Evolutionary conservation across 331 rosid species (phyloP).

Genomic region (Spiraea crenata): DNA sequence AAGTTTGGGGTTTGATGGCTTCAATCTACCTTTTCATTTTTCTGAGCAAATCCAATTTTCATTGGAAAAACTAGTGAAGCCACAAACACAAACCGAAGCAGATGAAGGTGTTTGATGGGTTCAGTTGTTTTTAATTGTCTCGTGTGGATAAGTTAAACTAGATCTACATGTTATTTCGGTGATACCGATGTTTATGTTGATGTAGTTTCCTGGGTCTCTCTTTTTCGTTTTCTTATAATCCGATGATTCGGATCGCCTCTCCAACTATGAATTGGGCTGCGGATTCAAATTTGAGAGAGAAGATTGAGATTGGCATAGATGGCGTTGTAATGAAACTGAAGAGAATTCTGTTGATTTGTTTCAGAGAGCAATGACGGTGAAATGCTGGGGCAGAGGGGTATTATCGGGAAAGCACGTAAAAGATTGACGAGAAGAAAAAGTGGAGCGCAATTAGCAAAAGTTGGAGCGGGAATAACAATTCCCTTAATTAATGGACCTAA

Average conservation of each 20-base stretch:
- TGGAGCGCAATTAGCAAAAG: too few relatives aligned
- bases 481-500: too few relatives aligned
- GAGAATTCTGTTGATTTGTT: too few relatives aligned
- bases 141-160: background rate
- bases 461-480: too few relatives aligned
- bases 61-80: background rate
- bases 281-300: too few relatives aligned
- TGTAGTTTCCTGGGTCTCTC: background rate
- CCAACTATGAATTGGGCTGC: too few relatives aligned
- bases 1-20: constrained; percentile 26
- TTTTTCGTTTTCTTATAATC: background rate
- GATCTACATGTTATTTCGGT: background rate
- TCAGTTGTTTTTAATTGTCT: background rate
- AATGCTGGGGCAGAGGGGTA: too few relatives aligned
- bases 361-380: too few relatives aligned
- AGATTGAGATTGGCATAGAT: too few relatives aligned
- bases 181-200: background rate
- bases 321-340: too few relatives aligned
- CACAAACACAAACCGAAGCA: background rate
- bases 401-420: too few relatives aligned
- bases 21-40: constrained; percentile 31
- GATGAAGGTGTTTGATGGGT: constrained; percentile 5
- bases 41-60: background rate
- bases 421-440: too few relatives aligned
- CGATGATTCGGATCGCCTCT: constrained; percentile 39